Base-by-base conservation (phyloP, 495 filamentous ascomycete genomes). In the Geopyxis carbonaria region DNA sequence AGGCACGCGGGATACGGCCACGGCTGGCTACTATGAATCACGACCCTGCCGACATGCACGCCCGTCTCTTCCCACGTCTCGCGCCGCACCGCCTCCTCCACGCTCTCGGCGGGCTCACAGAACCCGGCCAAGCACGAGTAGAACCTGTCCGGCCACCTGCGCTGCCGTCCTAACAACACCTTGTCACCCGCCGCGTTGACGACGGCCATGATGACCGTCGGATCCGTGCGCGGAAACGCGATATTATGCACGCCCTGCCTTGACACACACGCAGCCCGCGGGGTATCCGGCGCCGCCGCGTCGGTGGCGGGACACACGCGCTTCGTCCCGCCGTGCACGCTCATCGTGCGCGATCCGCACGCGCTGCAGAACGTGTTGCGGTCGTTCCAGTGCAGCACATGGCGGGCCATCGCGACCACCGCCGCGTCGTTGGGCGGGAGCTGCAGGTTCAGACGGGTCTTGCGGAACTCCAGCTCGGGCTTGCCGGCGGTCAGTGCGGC, bases 11-110 rank as follows among this genome's bases (percentile, higher is more conserved):
- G 79, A 55, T 81, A 87, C 8, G 80, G 80, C 80, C 80, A 85
- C 5, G 89, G 89, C 62, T 97, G 89, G 40, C 84, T 84, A 16
- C 75, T 81, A 53, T 97, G 87, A 39, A 97, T 76, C 0, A 93
- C 70, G 11, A 97, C 91, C 1, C 87, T 69, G 5, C 83, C 86
- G 2, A 93, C 69, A 5, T 61, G 66, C 11, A 95, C 80, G 2
- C 89, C 89, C 29, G 76, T 72, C 57, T 97, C 89, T 55, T 97
- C 89, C 82, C 84, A 95, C 1, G 93, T 84, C 59, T 97, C 91
- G 35, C 89, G 68, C 0, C 91, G 73, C 1, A 95, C 87, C 4
- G 89, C 85, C 59, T 94, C 91, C 55, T 95, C 91, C 41, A 95
- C 76, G 7, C 73, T 80, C 65, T 97, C 89, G 1, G 79, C 91